Evolutionary conservation across 805 yeast species (phyloP), one percentile per base, ranked within the genome.

Genomic region (Saccharomycopsis javanensis): DNA sequence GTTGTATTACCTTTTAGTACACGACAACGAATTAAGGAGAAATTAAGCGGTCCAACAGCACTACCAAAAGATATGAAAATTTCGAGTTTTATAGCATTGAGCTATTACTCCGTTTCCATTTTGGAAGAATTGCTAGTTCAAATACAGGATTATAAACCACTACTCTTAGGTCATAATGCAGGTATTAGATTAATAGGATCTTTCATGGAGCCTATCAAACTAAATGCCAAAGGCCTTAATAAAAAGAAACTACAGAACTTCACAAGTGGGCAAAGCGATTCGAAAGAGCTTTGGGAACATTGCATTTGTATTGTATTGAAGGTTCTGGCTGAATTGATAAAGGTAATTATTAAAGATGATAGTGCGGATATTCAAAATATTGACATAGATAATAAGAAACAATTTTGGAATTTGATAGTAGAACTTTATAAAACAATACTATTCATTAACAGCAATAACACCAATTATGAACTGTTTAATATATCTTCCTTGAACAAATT

Each of bases 21-120:
- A 0, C 72, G 86, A 58, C 75, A 73, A 20, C 70, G 82, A 56
- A 84, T 85, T 46, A 59, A 59, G 51, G 63, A 53, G 13, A 55
- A 54, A 31, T 54, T 60, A 48, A 70, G 71, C 64, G 63, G 72
- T 57, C 11, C 48, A 18, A 55, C 70, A 59, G 53, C 73, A 57
- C 61, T 67, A 63, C 63, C 62, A 46, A 60, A 67, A 3, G 67
- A 64, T 50, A 57, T 64, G 0, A 76, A 79, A 54, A 76, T 85
- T 31, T 88, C 91, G 2, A 76, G 86, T 0, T 86, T 86, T 63
- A 75, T 80, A 31, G 82, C 87, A 0, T 70, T 82, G 1, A 78
- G 90, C 62, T 76, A 75, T 55, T 63, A 65, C 16, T 74, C 85
- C 0, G 69, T 80, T 51, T 67, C 68, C 5, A 59, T 77, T 15